Percentiles rank a stretch among this genome's conserved stretches.
Conservation (phyloP, 2,329 filamentous ascomycete genomes). For the Lachnellula subtilissima region DNA sequence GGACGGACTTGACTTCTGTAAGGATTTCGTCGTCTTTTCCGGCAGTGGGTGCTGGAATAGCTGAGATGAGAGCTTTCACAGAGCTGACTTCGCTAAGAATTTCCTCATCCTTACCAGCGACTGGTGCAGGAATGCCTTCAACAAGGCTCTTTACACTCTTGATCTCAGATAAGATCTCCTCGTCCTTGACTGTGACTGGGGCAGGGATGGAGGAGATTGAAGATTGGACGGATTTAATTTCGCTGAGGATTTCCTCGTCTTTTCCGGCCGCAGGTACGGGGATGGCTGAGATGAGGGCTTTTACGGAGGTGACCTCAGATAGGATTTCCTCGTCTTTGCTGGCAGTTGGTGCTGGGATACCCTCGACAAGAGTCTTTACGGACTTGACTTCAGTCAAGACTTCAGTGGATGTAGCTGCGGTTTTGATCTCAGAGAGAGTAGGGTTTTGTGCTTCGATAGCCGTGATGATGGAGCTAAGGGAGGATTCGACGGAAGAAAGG, state of each 20-base stretch:
- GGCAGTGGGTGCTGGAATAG: conserved; percentile 2
- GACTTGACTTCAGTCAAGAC: conserved; percentile 6
- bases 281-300: conserved; percentile 1
- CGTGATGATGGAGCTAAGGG: conserved; percentile 1
- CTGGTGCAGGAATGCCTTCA: not conserved
- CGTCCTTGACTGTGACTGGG: conserved; percentile 1
- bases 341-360: not conserved
- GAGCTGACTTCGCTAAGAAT: not conserved
- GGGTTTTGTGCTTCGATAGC: conserved; percentile 8
- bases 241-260: not conserved
- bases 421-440: conserved; percentile 17
- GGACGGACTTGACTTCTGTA: conserved; percentile 4
- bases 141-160: conserved; percentile 5
- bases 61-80: not conserved
- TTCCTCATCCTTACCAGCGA: not conserved
- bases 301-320: not conserved
- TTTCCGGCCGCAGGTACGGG: not conserved
- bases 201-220: conserved; percentile 5
- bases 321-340: conserved; percentile 6
- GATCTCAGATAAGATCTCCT: not conserved
- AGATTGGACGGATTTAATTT: not conserved
- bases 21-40: not conserved
- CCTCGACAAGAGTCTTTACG: conserved; percentile 1
- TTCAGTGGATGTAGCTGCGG: conserved; percentile 6
- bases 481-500: conserved; percentile 12